Evolutionary conservation across 208 protist genomes (phyloP), one percentile per base, ranked within the genome.

Genomic region (Herpetomonas samuelpessoai): DNA sequence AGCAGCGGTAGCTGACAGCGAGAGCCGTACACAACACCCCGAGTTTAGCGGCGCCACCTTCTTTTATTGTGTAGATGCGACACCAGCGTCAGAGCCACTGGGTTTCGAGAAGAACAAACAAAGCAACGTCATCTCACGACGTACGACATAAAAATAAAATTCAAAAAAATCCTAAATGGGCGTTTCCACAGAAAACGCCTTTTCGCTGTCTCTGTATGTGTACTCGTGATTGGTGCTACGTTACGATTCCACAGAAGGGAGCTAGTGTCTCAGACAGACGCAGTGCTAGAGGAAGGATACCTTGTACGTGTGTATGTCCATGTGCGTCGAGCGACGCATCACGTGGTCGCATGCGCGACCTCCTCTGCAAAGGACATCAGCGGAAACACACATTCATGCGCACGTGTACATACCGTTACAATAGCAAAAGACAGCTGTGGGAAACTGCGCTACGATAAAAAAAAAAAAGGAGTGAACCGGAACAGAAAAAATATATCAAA

Each of bases 401-500:
- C 3, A 61, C 2, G n/a, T 7, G 44, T 39, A 21, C 30, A 27
- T 6, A 16, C 22, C 4, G 14, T 7, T 41, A 41, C 9, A 6
- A 41, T 41, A 41, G 35, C 9, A 41, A 14, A 41, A 6, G 9
- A 41, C 35, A 6, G 35, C 35, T 14, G 9, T 41, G 18, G 50
- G 6, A 29, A 62, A 54, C 7, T 6, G 41, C 16, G 38, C 21
- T 24, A 6, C 28, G n/a, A 46, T 9, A 58, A 2, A 2, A 59
- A 44, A 35, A 48, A 44, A 39, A 7, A 19, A 4, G 41, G 39
- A 39, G 26, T 55, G 53, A 55, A 31, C 12, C 47, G 65, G 49
- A 28, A 67, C 62, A 66, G 57, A 38, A 66, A 64, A 65, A 60
- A 58, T 1, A 61, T 19, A 18, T 59, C 16, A 7, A 31, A 58